Conservation (phyloP, 768 basidiomycete genomes). For the Boletus rufocinnamomeus region DNA sequence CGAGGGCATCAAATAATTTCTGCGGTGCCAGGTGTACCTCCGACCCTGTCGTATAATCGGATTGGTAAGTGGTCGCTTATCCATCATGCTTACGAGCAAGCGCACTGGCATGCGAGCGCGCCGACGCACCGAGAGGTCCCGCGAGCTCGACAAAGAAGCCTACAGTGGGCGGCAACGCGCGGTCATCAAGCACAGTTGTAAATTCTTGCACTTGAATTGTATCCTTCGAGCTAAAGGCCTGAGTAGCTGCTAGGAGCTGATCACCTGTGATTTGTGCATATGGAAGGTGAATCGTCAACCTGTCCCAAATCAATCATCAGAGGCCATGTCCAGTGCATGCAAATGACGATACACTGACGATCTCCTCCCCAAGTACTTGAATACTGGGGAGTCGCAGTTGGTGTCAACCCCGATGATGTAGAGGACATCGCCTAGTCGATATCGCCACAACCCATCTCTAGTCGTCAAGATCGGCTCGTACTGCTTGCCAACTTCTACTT, state of each 20-base stretch:
- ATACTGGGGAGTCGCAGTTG: constrained; percentile 8
- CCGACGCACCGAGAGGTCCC: constrained; percentile 13
- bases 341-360: constrained; percentile 14
- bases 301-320: constrained; percentile 1
- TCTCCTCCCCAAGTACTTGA: constrained; percentile 18
- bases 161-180: not conserved
- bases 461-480: constrained; percentile 28
- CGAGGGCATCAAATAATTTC: constrained; percentile 14
- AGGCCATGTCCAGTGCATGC: too few relatives aligned
- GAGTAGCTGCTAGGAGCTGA: constrained; percentile 12
- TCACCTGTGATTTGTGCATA: constrained; percentile 8
- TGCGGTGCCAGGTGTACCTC: not conserved
- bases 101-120: not conserved
- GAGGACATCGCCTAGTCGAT: constrained; percentile 23
- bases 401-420: constrained; percentile 18
- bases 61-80: not conserved
- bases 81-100: too few relatives aligned
- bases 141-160: constrained; percentile 22
- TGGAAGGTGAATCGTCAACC: constrained; percentile 11
- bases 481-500: constrained; percentile 17
- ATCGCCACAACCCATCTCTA: constrained; percentile 26
- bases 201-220: constrained; percentile 17
- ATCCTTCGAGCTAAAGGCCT: not conserved
- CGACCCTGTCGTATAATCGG: constrained; percentile 2
- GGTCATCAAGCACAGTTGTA: constrained; percentile 19